Base-by-base conservation (phyloP, 2,329 filamentous ascomycete species). In the Ceratocystis huliohia region DNA sequence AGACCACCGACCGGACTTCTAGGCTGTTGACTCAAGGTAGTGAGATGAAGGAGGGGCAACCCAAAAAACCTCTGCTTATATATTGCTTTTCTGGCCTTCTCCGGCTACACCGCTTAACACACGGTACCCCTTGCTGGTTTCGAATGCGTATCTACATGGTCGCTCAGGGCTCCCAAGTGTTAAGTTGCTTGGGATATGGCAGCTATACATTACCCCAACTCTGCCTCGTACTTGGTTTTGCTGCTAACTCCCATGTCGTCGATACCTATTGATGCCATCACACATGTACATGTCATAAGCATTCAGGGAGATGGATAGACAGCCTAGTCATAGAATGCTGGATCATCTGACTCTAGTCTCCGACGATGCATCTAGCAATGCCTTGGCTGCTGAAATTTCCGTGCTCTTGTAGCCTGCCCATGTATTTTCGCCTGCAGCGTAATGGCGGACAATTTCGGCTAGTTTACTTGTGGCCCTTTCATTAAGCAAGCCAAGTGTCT, bases 361-460 rank as follows among this genome's bases (percentile, higher is more conserved):
- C 46, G 78, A 75, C 69, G 83, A 81, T 68, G 80, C 79, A 66
- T 83, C 80, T 46, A 92, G 76, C 68, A 92, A 77, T 70, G 86
- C 84, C 71, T 84, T 81, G 62, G 87, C 88, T 13, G 89, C 89
- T 71, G 83, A 82, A 63, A 95, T 77, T 73, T 95, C 89, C 2
- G 82, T 81, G 71, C 82, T 78, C 67, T 87, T 84, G 74, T 89
- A 93, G 7, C 89, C 89, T 72, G 83, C 80, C 87, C 88, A 91
- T 20, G 83, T 82, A 69, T 79, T 80, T 74, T 90, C 83, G 67
- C 82, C 78, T 63, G 81, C 79, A 45, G 79, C 76, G 73, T 82
- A 80, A 69, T 82, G 82, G 68, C 88, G 81, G 69, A 92, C 84
- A 71, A 94, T 92, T 73, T 93, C 88, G 0, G 83, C 82, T 15